Base-by-base conservation (phyloP, 2,329 filamentous ascomycete species). In the Beauveria sp. region DNA sequence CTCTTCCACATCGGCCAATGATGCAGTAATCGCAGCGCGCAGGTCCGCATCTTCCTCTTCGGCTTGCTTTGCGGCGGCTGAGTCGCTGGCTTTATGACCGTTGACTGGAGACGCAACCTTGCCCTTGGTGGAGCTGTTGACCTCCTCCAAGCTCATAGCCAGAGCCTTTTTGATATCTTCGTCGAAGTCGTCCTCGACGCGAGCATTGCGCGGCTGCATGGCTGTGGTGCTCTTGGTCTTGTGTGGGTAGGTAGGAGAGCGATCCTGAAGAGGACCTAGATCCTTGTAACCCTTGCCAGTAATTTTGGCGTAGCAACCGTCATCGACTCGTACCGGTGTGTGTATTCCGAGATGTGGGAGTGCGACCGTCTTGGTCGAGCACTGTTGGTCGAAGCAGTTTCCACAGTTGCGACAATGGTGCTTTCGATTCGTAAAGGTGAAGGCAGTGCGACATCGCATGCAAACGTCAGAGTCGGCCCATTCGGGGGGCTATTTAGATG, bases 401-500 rank as follows among this genome's bases (percentile, higher is more conserved):
- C 95, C 95, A 71, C 95, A 99, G 74, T 99, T 99, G 66, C 95
- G 88, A 71, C 95, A 99, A 74, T 99, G 95, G 72, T 99, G 95
- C 73, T 98, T 99, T 70, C 95, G 88, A 74, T 99, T 99, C 61
- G 93, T 99, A 71, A 99, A 97, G 53, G 91, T 97, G 70, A 99
- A 99, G 20, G 91, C 78, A 14, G 93, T 97, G 67, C 95, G 87
- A 74, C 95, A 99, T 72, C 95, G 89, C 92, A 99, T 97, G 74
- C 95, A 99, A 38, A 99, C 93, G 70, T 99, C 95, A 12, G 93
- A 97, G 76, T 99, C 95, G 56, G 88, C 87, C 95, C 95, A 99
- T 76, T 99, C 95, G 0, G 95, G 95, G 10, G 95, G 95, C 88
- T 96, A 26, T 40, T 26, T 12, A 9, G 46, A 12, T 8, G 60